A percentile compares a stretch with the other conserved stretches of the same genome.
Conservation (phyloP, 2,329 filamentous ascomycete genomes). For the Calonectria henricotiae region DNA sequence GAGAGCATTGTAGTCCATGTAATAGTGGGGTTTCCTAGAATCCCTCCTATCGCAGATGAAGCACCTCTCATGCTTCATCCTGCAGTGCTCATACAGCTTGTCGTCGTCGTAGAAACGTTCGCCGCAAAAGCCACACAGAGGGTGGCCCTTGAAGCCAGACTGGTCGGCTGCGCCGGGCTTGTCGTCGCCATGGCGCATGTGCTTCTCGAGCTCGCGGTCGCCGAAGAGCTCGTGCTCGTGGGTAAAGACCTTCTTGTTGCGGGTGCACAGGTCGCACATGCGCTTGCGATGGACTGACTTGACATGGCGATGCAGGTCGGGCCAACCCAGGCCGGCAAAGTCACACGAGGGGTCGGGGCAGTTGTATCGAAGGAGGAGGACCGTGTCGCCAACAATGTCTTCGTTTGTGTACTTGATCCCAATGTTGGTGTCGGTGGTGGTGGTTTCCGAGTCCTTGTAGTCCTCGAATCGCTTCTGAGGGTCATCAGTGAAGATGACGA, state of each 20-base stretch:
- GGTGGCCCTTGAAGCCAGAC: slow-evolving; percentile 96
- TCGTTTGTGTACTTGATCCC: slow-evolving; percentile 93
- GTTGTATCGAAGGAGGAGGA: slow-evolving; percentile 92
- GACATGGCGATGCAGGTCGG: slow-evolving; percentile 81
- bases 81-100: slow-evolving; percentile 93
- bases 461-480: slow-evolving; percentile 87
- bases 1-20: slow-evolving; percentile 87
- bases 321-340: slow-evolving; percentile 82
- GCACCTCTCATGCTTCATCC: slow-evolving; percentile 94
- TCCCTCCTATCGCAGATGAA: slow-evolving; percentile 89
- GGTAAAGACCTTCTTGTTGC: slow-evolving; percentile 98
- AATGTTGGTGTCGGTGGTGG: slow-evolving; percentile 85
- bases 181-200: slow-evolving; percentile 94
- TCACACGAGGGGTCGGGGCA: slow-evolving; percentile 88
- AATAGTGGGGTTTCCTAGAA: slow-evolving; percentile 88
- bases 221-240: slow-evolving; percentile 97
- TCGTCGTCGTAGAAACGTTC: slow-evolving; percentile 96
- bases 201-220: slow-evolving; percentile 83
- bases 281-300: slow-evolving; percentile 86
- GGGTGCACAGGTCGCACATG: slow-evolving; percentile 91
- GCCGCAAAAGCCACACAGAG: slow-evolving; percentile 93
- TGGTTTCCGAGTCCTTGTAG: slow-evolving; percentile 82
- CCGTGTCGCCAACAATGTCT: slow-evolving; percentile 92
- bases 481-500: slow-evolving; percentile 94
- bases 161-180: slow-evolving; percentile 91